Base-by-base conservation (phyloP, 768 basidiomycete genomes). In the Phaeotremella fagi region DNA sequence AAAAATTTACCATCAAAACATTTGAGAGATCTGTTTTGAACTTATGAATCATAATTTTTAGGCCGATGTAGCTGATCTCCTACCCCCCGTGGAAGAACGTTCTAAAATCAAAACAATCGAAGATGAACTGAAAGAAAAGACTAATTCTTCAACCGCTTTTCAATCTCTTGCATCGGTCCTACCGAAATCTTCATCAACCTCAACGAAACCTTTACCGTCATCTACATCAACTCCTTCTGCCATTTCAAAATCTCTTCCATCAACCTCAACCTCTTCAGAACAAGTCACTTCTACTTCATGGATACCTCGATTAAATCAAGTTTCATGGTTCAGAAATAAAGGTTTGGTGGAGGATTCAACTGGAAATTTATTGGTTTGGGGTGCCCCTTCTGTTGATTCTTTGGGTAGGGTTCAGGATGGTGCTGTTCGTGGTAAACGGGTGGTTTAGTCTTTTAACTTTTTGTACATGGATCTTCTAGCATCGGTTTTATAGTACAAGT, bases 1-100 rank as follows among this genome's bases (percentile, higher is more conserved):
- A 16, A 7, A 33, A 33, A 7, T 33, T 33, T 16, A 33, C 31
- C 31, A 33, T 7, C 31, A n/a, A n/a, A n/a, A n/a, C n/a, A n/a
- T n/a, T n/a, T n/a, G n/a, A n/a, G n/a, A n/a, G n/a, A n/a, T n/a
- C n/a, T n/a, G n/a, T n/a, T 35, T 35, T 35, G n/a, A 35, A 35
- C 11, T 9, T 35, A n/a, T 9, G 14, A 36, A 37, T 50, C 45
- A 48, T 31, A 14, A n/a, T 43, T 9, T 20, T 4, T 38, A 72
- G 71, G 66, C 66, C 53, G 72, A 74, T 41, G 67, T 74, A 0
- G 66, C 59, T 46, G 72, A 74, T 31, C 64, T 74, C 2, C 51
- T 74, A 4, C 72, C 72, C 25, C 80, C 77, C 27, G 59, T 71
- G 1, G 72, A 70, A 27, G 67, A 75, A 68, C 61, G 76, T 24